Evolutionary conservation across 352 stramenopile genomes (phyloP).

Genomic region (Aphanomyces invadans): DNA sequence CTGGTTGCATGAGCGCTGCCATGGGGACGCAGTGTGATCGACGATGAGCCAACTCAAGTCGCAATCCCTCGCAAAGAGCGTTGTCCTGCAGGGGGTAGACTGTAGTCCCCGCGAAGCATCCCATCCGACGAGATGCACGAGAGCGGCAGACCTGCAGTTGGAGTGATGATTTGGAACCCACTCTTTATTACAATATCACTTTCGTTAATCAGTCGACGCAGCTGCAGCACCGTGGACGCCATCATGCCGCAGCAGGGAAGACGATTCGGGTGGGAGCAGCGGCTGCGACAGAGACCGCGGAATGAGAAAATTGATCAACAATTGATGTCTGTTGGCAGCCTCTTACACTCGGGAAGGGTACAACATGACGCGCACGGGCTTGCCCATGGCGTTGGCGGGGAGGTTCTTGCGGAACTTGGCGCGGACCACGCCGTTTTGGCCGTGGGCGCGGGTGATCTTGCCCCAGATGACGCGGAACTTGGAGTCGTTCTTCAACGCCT

Average conservation of each 20-base stretch:
- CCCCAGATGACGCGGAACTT: constrained; percentile 99
- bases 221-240: neutral
- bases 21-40: too few species aligned
- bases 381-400: constrained; percentile 93
- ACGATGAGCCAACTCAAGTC: neutral
- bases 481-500: constrained; percentile 90
- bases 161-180: constrained; percentile 21
- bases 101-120: too few species aligned
- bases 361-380: constrained; percentile 97
- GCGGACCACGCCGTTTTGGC: constrained; percentile 97
- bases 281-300: neutral
- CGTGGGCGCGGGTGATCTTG: constrained; percentile 95
- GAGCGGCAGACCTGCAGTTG: neutral
- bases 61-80: neutral
- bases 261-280: neutral
- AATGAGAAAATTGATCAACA: constrained; percentile 22
- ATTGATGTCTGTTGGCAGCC: constrained; percentile 23
- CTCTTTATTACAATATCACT: constrained; percentile 29
- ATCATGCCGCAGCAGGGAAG: neutral
- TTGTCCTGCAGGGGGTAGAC: too few species aligned
- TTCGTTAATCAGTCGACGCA: constrained; percentile 12
- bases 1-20: too few species aligned
- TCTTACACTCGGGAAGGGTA: constrained; percentile 97
- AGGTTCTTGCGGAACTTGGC: constrained; percentile 99
- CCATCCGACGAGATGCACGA: too few species aligned